Conservation (phyloP, 371 early-diverging fungal species). For the Mucor racemosus region DNA sequence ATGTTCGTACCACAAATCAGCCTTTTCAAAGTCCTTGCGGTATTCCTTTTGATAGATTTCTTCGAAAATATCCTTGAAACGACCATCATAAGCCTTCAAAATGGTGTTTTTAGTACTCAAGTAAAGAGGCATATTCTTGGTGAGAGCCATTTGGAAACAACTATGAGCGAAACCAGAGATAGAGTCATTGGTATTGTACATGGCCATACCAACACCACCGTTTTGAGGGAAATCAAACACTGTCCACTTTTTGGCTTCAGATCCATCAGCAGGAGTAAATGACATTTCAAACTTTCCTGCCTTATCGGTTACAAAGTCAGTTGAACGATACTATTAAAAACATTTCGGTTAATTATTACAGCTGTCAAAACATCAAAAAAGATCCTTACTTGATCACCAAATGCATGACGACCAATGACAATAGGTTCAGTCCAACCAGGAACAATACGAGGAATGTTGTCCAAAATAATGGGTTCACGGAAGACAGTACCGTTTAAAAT, state of each 20-base stretch:
- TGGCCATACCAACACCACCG: constrained; percentile 89
- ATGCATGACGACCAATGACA: constrained; percentile 93
- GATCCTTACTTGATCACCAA: constrained; percentile 81
- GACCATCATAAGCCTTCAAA: constrained; percentile 93
- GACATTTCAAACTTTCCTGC: constrained; percentile 87
- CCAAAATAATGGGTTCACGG: constrained; percentile 92
- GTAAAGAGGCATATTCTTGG: constrained; percentile 88
- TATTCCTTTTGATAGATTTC: constrained; percentile 78
- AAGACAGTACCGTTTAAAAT: constrained; percentile 94
- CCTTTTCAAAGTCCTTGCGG: constrained; percentile 66
- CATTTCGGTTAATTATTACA: background rate
- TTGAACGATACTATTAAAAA: constrained; percentile 75
- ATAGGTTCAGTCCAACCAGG: constrained; percentile 95
- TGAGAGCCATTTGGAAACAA: constrained; percentile 90
- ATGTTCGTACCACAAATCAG: constrained; percentile 91
- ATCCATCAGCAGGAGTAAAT: constrained; percentile 84
- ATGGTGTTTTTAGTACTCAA: constrained; percentile 95
- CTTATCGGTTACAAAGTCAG: constrained; percentile 83
- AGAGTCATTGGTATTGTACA: constrained; percentile 91
- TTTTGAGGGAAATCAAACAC: constrained; percentile 76
- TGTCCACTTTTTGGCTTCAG: constrained; percentile 58
- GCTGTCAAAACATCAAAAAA: background rate
- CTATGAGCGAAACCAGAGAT: constrained; percentile 89
- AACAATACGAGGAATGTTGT: constrained; percentile 87
- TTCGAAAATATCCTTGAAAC: constrained; percentile 95